These are phyloP conservation scores for Nannizziopsis barbatae DNA, from an alignment of 2,329 filamentous ascomycete genomes.

Conservation along the genomic window DNA sequence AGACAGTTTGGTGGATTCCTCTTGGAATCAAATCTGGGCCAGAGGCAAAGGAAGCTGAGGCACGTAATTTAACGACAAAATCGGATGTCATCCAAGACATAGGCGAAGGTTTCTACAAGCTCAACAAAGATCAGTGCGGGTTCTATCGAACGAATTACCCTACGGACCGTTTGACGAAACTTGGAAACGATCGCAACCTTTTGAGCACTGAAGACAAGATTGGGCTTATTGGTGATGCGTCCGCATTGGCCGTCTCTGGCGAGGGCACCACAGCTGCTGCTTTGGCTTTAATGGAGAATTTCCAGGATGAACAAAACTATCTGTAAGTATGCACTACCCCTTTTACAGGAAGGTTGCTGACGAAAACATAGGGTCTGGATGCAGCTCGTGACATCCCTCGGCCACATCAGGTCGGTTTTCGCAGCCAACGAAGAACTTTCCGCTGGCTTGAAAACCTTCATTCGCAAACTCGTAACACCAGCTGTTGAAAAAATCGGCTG, in stretches of 20 bases:
- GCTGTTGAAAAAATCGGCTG: slow-evolving; percentile 74
- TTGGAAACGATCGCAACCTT: slow-evolving; percentile 63
- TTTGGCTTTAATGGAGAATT: slow-evolving; percentile 73
- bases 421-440: slow-evolving; percentile 61
- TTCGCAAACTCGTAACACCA: slow-evolving; percentile 61
- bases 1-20: slow-evolving; percentile 92
- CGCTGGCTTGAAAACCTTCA: slow-evolving; percentile 64
- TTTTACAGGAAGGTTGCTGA: slow-evolving; percentile 16
- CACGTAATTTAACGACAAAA: slow-evolving; percentile 61
- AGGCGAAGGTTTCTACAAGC: slow-evolving; percentile 73
- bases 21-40: slow-evolving; percentile 70
- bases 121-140: slow-evolving; percentile 80
- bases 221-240: slow-evolving; percentile 77
- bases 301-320: slow-evolving; percentile 69
- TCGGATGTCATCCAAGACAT: slow-evolving; percentile 56
- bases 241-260: slow-evolving; percentile 78
- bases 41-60: slow-evolving; percentile 50
- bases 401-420: slow-evolving; percentile 73
- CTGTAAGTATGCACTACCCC: slow-evolving; percentile 39
- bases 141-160: slow-evolving; percentile 94
- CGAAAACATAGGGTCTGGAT: slow-evolving; percentile 56
- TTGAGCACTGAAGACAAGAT: slow-evolving; percentile 85
- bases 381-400: slow-evolving; percentile 67
- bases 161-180: slow-evolving; percentile 65
- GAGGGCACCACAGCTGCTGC: slow-evolving; percentile 71